Conservation (phyloP, 345 rosid species). For the Heritiera fomes region DNA sequence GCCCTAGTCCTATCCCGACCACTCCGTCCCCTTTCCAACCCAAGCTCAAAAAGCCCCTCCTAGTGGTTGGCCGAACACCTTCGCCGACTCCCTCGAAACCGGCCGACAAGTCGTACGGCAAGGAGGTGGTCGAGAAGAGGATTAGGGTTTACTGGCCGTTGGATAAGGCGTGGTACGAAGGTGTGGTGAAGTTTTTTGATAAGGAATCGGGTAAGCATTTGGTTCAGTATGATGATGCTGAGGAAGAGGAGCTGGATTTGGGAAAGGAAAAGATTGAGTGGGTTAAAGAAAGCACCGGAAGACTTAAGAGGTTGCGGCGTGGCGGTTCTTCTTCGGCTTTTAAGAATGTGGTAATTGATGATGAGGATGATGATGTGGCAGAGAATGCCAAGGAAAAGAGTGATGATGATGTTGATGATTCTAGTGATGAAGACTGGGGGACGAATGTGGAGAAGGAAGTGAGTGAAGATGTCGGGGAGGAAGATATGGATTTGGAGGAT, state of each 20-base stretch:
- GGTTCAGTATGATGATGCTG: conserved; percentile 75
- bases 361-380: conserved; percentile 28
- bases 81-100: conserved; percentile 25
- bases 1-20: conserved; percentile 49
- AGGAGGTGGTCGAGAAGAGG: conserved; percentile 64
- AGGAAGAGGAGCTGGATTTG: conserved; percentile 86
- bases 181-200: conserved; percentile 53
- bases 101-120: conserved; percentile 38
- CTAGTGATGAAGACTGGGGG: conserved; percentile 86
- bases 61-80: conserved; percentile 60
- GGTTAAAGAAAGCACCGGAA: conserved; percentile 42
- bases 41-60: conserved; percentile 58
- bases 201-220: conserved; percentile 60
- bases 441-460: conserved; percentile 44
- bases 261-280: conserved; percentile 88
- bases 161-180: conserved; percentile 89
- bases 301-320: conserved; percentile 64
- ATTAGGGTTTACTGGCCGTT: conserved; percentile 91
- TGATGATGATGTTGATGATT: conserved; percentile 37
- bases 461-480: conserved; percentile 46
- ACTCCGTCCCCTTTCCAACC: conserved; percentile 76
- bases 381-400: conserved; percentile 39
- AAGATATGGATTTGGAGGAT: conserved; percentile 60
- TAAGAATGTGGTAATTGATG: conserved; percentile 51
- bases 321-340: conserved; percentile 52